phyloP scores from a whole-genome alignment of 805 yeast species.

The Grigorovia yakushimaensis region DNA sequence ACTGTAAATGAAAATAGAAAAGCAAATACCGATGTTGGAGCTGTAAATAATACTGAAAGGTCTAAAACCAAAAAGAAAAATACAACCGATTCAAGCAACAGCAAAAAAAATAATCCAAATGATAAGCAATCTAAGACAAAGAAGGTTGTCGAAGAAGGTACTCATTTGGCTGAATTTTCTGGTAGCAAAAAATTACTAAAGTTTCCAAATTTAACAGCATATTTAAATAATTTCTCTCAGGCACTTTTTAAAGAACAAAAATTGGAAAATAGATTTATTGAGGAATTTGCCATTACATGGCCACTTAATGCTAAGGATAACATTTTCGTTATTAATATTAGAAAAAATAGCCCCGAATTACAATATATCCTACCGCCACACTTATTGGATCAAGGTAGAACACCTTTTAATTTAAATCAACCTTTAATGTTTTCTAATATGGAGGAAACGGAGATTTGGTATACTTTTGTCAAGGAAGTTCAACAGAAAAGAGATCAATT shows the following conservation, averaged over 20 bases:
- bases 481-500: constrained; percentile 24
- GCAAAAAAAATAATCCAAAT: neutral
- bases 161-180: constrained; percentile 27
- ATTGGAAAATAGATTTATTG: constrained; percentile 35
- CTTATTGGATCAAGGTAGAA: constrained; percentile 42
- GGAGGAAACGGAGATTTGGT: constrained; percentile 50
- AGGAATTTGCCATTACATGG: constrained; percentile 46
- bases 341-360: constrained; percentile 30
- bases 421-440: constrained; percentile 40
- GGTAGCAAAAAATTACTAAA: constrained; percentile 35
- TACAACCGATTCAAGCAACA: no score
- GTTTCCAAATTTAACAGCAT: constrained; percentile 41
- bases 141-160: constrained; percentile 25
- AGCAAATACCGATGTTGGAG: constrained; percentile 1
- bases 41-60: neutral
- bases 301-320: constrained; percentile 36
- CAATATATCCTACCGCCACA: constrained; percentile 42
- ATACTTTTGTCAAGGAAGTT: constrained; percentile 42
- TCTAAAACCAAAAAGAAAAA: no score
- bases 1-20: neutral
- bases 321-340: constrained; percentile 19
- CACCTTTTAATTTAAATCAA: constrained; percentile 52
- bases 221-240: constrained; percentile 50
- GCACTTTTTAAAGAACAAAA: constrained; percentile 57
- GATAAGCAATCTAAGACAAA: neutral